phyloP scores from a whole-genome alignment of 1,284 basidiomycete genomes.

The Xerocomus amazonicus region DNA sequence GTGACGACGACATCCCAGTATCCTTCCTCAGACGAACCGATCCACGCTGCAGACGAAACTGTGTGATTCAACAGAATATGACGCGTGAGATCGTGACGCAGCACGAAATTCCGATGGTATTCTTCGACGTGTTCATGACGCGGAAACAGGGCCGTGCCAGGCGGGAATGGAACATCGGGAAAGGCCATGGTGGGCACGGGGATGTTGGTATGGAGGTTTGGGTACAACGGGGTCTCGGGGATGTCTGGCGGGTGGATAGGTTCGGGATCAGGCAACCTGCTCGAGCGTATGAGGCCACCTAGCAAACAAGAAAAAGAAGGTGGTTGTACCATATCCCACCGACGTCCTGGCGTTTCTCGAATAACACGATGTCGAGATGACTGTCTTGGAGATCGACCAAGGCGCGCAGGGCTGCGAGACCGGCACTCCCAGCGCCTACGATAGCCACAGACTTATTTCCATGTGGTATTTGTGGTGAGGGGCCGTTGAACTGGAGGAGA shows the following conservation, averaged over 20 bases:
- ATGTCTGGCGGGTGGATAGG: constrained; percentile 42
- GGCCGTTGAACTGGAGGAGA: constrained; percentile 5
- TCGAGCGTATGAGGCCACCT: neutral
- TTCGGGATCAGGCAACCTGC: constrained; percentile 43
- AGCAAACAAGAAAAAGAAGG: neutral
- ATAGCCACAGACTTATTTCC: constrained; percentile 48
- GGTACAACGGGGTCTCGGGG: constrained; percentile 54
- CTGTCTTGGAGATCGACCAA: constrained; percentile 38
- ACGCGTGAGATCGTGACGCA: constrained; percentile 37
- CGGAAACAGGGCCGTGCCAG: constrained; percentile 48
- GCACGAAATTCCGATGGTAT: constrained; percentile 46
- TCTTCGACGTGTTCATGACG: constrained; percentile 43
- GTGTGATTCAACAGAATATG: constrained; percentile 44
- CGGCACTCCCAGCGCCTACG: constrained; percentile 51
- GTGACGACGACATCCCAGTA: constrained; percentile 42
- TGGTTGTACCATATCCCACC: constrained; percentile 47
- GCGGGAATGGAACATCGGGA: constrained; percentile 49
- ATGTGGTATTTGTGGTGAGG: constrained; percentile 6
- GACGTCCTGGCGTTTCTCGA: constrained; percentile 48
- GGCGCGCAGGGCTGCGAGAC: constrained; percentile 48
- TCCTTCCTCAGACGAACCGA: constrained; percentile 38
- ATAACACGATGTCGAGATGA: constrained; percentile 48
- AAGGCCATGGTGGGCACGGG: constrained; percentile 53
- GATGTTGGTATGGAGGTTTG: constrained; percentile 51
- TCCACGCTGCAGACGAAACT: constrained; percentile 46